Evolutionary conservation across 2,329 filamentous ascomycete species (phyloP).

Genomic region (Lachnellula hyalina): DNA sequence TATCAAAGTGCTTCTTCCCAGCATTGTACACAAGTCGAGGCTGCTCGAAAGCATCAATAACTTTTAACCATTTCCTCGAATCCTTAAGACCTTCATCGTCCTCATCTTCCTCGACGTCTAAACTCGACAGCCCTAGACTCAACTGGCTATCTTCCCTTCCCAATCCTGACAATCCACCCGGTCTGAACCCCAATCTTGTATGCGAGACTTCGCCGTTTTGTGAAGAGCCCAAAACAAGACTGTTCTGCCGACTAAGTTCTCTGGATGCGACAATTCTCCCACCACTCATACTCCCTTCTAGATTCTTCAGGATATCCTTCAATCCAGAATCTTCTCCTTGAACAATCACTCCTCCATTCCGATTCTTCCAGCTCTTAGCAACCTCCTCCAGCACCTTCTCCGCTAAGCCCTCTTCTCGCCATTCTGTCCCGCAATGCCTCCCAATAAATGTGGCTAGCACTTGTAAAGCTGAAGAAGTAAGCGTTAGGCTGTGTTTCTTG

Average conservation of each 20-base stretch:
- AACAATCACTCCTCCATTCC: conserved; percentile 84
- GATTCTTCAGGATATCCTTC: conserved; percentile 72
- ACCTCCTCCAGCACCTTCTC: conserved; percentile 91
- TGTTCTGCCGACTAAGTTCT: conserved; percentile 58
- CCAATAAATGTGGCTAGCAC: conserved; percentile 86
- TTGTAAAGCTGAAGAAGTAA: conserved; percentile 81
- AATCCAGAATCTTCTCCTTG: conserved; percentile 73
- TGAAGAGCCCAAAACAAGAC: conserved; percentile 54
- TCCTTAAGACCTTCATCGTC: conserved; percentile 55
- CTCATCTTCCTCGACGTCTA: conserved; percentile 49
- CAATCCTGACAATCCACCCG: conserved; percentile 38
- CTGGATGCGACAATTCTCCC: conserved; percentile 58
- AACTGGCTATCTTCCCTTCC: conserved; percentile 56
- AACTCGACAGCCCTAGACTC: conserved; percentile 57
- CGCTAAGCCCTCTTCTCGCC: conserved; percentile 90
- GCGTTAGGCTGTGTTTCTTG: conserved; percentile 92
- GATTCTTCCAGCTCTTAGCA: conserved; percentile 85
- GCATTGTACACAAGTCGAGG: conserved; percentile 73
- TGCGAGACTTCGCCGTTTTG: conserved; percentile 48
- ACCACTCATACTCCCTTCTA: conserved; percentile 88
- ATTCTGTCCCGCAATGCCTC: conserved; percentile 88
- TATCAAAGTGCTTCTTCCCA: conserved; percentile 85
- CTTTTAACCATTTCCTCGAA: conserved; percentile 75
- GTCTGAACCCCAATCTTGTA: conserved; percentile 51
- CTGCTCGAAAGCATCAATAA: conserved; percentile 80